phyloP scores from a whole-genome alignment of 805 yeast genomes.

The Candida maesae region DNA sequence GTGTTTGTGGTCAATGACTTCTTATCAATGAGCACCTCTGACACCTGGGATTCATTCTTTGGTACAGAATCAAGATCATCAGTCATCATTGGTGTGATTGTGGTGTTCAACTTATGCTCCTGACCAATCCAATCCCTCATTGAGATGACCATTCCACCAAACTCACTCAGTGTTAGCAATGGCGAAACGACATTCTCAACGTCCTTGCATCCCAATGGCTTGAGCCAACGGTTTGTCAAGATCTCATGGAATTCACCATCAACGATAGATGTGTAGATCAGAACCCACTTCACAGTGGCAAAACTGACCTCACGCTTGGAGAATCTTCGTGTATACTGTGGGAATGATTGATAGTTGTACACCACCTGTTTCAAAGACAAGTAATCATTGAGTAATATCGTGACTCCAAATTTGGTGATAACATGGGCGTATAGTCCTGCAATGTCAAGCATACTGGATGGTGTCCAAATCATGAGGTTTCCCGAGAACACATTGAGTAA shows the following conservation, averaged over 20 bases:
- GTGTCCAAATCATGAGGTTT: conserved; percentile 74
- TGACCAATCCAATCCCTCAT: conserved; percentile 88
- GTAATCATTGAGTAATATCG: conserved; percentile 79
- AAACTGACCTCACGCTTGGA: conserved; percentile 72
- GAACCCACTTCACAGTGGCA: conserved; percentile 80
- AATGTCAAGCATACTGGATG: conserved; percentile 64
- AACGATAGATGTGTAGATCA: conserved; percentile 82
- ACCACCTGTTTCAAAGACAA: conserved; percentile 86
- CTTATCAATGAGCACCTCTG: conserved; percentile 70
- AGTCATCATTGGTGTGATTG: conserved; percentile 34
- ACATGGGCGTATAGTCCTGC: conserved; percentile 87
- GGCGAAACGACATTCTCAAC: conserved; percentile 83
- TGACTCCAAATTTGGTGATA: conserved; percentile 65
- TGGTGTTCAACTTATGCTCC: conserved; percentile 56
- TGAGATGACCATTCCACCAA: conserved; percentile 93
- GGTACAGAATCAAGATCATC: conserved; percentile 34
- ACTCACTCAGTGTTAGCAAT: conserved; percentile 81
- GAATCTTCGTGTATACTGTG: conserved; percentile 76
- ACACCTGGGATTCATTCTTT: conserved; percentile 32
- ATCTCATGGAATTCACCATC: conserved; percentile 93
- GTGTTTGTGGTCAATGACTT: conserved; percentile 68
- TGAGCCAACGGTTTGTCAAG: conserved; percentile 82
- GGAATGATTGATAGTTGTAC: conserved; percentile 87
- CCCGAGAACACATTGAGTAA: conserved; percentile 83
- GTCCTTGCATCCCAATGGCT: conserved; percentile 80